Conservation (phyloP, 192 early-diverging fungal species). For the Geranomyces michiganensis region DNA sequence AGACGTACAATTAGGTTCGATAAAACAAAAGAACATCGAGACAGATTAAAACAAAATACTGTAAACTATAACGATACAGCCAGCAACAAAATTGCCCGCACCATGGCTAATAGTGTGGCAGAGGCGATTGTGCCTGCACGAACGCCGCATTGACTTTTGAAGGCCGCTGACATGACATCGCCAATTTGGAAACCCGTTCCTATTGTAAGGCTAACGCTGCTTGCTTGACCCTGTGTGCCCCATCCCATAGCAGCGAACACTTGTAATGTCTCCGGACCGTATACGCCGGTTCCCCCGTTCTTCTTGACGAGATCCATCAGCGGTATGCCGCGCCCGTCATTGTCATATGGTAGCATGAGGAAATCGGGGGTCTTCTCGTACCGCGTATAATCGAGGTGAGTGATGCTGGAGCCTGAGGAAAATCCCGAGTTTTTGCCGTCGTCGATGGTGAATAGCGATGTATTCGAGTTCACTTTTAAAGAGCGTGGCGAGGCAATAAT, state of each 20-base stretch:
- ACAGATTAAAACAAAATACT: no score
- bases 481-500: slow-evolving; percentile 10
- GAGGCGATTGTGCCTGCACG: no score
- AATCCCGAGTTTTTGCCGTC: slow-evolving; percentile 4
- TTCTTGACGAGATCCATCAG: slow-evolving; percentile 36
- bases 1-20: no score
- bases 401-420: slow-evolving; percentile 33
- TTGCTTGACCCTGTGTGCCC: slow-evolving; percentile 10
- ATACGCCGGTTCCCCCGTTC: slow-evolving; percentile 25
- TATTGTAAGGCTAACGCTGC: neutral
- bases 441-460: slow-evolving; percentile 8
- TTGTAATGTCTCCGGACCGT: slow-evolving; percentile 31
- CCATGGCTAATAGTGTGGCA: no score
- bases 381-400: slow-evolving; percentile 34
- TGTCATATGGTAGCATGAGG: slow-evolving; percentile 44
- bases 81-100: no score
- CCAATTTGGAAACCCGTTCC: neutral
- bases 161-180: neutral
- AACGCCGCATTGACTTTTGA: neutral
- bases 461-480: slow-evolving; percentile 8
- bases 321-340: slow-evolving; percentile 13
- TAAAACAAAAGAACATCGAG: no score
- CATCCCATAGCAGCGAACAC: slow-evolving; percentile 37
- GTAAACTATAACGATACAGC: no score
- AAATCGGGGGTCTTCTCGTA: slow-evolving; percentile 40